These are phyloP conservation scores for Suillus clintonianus DNA, from an alignment of 768 basidiomycete genomes.

Conservation along the genomic window DNA sequence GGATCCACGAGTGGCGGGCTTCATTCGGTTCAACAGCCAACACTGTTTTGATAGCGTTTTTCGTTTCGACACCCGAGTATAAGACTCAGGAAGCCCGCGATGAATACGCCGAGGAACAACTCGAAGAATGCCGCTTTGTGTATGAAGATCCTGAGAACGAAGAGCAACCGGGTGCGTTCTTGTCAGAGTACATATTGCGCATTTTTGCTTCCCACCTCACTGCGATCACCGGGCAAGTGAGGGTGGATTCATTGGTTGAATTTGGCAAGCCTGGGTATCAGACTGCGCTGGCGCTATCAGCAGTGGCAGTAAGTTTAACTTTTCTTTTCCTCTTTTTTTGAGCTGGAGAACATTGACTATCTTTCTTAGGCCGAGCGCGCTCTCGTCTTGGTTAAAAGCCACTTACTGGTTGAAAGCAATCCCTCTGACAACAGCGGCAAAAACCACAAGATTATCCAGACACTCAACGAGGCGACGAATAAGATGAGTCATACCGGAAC, in stretches of 20 bases:
- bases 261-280: background rate
- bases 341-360: slow-evolving; percentile 1
- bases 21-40: slow-evolving; percentile 10
- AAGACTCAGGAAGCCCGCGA: background rate
- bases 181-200: slow-evolving; percentile 7
- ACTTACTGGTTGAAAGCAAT: background rate
- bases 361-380: slow-evolving; percentile 6
- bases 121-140: slow-evolving; percentile 2
- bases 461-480: slow-evolving; percentile 8
- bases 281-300: slow-evolving; percentile 2
- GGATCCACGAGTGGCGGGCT: slow-evolving; percentile 9
- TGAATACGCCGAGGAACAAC: background rate
- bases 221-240: background rate
- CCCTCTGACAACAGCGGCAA: background rate
- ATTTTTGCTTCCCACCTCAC: slow-evolving; percentile 6
- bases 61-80: background rate
- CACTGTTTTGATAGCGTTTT: slow-evolving; percentile 8
- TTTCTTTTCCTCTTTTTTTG: background rate
- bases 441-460: slow-evolving; percentile 5
- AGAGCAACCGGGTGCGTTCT: background rate
- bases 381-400: slow-evolving; percentile 1
- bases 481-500: background rate
- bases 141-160: slow-evolving; percentile 2
- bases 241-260: slow-evolving; percentile 1
- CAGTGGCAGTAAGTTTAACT: slow-evolving; percentile 9